phyloP scores from a whole-genome alignment of 225 moss, liverwort and hornwort species.

The Antitrichia curtipendula region DNA sequence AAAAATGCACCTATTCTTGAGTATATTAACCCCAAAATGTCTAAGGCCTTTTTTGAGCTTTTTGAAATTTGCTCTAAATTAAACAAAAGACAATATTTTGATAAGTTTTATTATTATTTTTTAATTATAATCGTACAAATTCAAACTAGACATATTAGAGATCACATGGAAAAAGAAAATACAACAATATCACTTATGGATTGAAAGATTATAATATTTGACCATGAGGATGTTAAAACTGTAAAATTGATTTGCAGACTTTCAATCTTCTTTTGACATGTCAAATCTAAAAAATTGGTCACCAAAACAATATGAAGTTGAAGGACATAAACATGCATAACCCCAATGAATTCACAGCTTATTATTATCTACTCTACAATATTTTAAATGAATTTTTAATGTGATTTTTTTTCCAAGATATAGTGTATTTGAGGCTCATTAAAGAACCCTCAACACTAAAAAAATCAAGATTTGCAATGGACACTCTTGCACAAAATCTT shows the following conservation, averaged over 20 bases:
- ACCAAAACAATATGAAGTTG: not conserved
- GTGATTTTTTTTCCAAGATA: not conserved
- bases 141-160: not conserved
- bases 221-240: not conserved
- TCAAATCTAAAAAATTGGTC: not conserved
- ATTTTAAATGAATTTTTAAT: not conserved
- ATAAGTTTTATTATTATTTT: not conserved
- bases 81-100: not conserved
- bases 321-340: not conserved
- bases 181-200: not conserved
- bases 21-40: not conserved
- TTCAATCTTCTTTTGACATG: not conserved
- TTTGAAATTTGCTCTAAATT: not conserved
- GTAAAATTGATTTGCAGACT: not conserved
- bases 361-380: no score
- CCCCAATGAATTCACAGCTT: not conserved
- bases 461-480: not conserved
- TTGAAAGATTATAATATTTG: not conserved
- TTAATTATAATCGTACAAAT: not conserved
- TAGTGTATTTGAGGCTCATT: not conserved
- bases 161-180: not conserved
- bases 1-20: rapidly evolving
- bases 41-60: not conserved
- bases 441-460: not conserved
- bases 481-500: no score